Percentiles rank a stretch among this genome's conserved stretches.
These are phyloP conservation scores for Talaromyces sp. DNA, from an alignment of 2,329 filamentous ascomycete genomes.

Conservation along the genomic window DNA sequence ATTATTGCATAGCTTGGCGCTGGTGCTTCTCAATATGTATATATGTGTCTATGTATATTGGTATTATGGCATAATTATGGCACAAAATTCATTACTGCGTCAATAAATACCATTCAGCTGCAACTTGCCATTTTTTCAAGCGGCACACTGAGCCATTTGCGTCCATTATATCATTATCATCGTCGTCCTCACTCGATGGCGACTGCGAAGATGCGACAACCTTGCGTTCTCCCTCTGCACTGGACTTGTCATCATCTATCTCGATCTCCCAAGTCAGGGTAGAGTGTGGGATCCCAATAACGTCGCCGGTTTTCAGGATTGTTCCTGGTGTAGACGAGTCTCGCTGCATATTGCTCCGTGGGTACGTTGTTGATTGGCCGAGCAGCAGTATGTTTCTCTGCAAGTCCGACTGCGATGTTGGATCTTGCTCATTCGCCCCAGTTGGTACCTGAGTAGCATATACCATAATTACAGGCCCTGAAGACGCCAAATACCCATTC, in stretches of 20 bases:
- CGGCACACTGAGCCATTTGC: not conserved
- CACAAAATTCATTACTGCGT: not conserved
- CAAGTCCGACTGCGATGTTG: not conserved
- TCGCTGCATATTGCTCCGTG: not conserved
- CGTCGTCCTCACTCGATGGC: not conserved
- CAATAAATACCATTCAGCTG: constrained; percentile 35
- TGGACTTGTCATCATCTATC: constrained; percentile 12
- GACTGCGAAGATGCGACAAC: constrained; percentile 8
- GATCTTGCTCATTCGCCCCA: not conserved
- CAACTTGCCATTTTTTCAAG: constrained; percentile 28
- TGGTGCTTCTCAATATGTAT: not conserved
- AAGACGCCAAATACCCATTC: constrained; percentile 5
- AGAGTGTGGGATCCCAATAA: constrained; percentile 24
- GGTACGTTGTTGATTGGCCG: constrained; percentile 13
- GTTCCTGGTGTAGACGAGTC: not conserved
- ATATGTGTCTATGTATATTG: not conserved
- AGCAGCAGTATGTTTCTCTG: constrained; percentile 22
- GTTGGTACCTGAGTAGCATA: not conserved
- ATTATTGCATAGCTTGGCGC: not conserved
- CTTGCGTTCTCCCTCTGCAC: not conserved
- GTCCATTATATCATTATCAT: not conserved
- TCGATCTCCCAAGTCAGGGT: constrained; percentile 33
- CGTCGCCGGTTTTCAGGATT: constrained; percentile 11
- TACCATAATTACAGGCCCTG: constrained; percentile 6
- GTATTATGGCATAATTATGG: not conserved